phyloP scores from a whole-genome alignment of 176 grass and related monocot genomes.

The Cenchrus americanus region DNA sequence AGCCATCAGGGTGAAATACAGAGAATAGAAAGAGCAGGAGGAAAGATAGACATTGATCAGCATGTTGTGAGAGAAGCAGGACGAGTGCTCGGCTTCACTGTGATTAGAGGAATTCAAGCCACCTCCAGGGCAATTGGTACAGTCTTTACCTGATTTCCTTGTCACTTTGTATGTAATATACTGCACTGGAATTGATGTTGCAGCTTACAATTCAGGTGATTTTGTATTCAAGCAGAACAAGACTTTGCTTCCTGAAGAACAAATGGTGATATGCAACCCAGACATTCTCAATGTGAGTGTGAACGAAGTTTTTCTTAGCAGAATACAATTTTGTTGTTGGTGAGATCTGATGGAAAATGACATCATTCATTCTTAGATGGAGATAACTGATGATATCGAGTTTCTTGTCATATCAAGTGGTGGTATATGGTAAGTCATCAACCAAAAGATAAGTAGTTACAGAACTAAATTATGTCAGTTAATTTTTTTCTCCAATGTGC shows the following conservation, averaged over 20 bases:
- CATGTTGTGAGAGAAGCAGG: background rate
- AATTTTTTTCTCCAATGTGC: background rate
- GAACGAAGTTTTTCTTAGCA: background rate
- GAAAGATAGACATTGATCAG: background rate
- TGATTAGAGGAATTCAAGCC: background rate
- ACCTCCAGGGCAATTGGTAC: conserved; percentile 38
- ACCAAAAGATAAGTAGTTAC: background rate
- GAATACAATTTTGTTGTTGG: background rate
- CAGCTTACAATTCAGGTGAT: conserved; percentile 18
- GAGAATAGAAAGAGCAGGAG: conserved; percentile 38
- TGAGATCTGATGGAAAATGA: background rate
- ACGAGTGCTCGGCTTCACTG: background rate
- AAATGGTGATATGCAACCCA: conserved; percentile 40
- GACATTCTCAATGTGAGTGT: conserved; percentile 13
- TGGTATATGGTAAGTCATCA: conserved; percentile 50
- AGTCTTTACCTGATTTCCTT: conserved; percentile 6
- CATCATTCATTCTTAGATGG: conserved; percentile 23
- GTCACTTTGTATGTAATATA: background rate
- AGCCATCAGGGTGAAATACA: accelerated
- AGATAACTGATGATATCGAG: conserved; percentile 38
- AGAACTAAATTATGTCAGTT: too few species aligned
- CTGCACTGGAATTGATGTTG: background rate
- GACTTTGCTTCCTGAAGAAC: background rate
- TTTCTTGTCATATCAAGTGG: conserved; percentile 52
- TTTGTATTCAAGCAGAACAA: conserved; percentile 28